These are phyloP conservation scores for Phialophora verrucosa DNA, from an alignment of 2,329 filamentous ascomycete species.

Conservation along the genomic window DNA sequence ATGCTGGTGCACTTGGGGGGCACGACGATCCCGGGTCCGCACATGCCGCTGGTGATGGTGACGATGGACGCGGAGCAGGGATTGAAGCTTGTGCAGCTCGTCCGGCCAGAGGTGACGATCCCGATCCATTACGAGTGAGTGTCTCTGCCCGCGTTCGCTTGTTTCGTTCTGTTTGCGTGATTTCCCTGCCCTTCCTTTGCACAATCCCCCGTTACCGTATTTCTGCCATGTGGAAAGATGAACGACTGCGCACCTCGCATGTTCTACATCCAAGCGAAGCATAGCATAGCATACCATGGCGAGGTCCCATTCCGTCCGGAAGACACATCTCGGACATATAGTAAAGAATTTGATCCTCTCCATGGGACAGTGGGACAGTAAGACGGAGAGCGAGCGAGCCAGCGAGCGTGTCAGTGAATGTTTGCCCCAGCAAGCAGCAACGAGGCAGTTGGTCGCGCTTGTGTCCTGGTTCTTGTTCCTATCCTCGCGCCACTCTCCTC, in stretches of 20 bases:
- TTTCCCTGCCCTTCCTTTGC: not conserved
- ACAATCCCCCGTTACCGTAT: not conserved
- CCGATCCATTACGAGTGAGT: slow-evolving; percentile 65
- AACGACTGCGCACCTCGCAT: not conserved
- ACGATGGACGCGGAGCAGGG: slow-evolving; percentile 72
- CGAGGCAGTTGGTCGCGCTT: not conserved
- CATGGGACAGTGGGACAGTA: not conserved
- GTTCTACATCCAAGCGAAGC: not conserved
- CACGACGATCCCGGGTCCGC: slow-evolving; percentile 67
- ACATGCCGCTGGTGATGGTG: slow-evolving; percentile 67
- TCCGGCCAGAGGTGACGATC: slow-evolving; percentile 66
- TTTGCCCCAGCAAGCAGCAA: not conserved
- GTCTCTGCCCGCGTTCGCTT: not conserved
- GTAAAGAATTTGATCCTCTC: not conserved
- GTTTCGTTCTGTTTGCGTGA: not conserved
- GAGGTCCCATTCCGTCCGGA: not conserved
- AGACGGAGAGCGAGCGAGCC: not conserved
- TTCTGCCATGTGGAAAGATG: not conserved
- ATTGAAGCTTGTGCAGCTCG: slow-evolving; percentile 63
- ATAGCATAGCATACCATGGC: not conserved
- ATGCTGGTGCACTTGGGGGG: slow-evolving; percentile 72
- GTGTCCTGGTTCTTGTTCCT: not conserved
- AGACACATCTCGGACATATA: not conserved
- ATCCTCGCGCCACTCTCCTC: not conserved
- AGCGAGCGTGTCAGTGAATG: not conserved